Conservation (phyloP, 2,329 filamentous ascomycete species). For the Atkinsonella texensis region DNA sequence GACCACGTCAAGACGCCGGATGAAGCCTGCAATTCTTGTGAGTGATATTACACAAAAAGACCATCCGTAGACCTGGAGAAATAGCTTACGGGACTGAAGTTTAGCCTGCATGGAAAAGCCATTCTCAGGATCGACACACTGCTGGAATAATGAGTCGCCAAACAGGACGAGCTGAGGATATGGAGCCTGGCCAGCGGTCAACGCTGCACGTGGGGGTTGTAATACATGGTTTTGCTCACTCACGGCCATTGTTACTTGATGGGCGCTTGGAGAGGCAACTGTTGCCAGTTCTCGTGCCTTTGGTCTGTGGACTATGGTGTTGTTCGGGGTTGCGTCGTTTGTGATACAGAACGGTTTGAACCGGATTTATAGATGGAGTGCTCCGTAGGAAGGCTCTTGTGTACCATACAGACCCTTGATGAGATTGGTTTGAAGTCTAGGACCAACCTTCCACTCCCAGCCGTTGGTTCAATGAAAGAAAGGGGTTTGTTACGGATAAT, state of each 20-base stretch:
- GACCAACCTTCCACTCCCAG: background rate
- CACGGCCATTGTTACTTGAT: slow-evolving; percentile 12
- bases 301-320: background rate
- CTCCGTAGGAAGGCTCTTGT: background rate
- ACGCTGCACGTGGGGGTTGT: background rate
- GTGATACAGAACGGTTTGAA: background rate
- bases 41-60: background rate
- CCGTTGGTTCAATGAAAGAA: no score
- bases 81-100: slow-evolving; percentile 53
- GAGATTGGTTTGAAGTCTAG: background rate
- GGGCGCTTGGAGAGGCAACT: background rate
- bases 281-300: background rate
- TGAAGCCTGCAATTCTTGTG: slow-evolving; percentile 43
- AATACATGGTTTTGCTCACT: background rate
- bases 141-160: slow-evolving; percentile 80
- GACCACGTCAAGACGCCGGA: slow-evolving; percentile 69
- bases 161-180: slow-evolving; percentile 73
- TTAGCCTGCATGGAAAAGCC: slow-evolving; percentile 67
- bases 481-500: no score
- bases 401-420: background rate
- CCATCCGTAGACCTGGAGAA: no score
- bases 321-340: background rate
- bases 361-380: background rate
- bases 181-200: slow-evolving; percentile 12
- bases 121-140: slow-evolving; percentile 43